Evolutionary conservation across 1,284 basidiomycete species (phyloP).

Genomic region (Microbotryum silenes-acaulis): DNA sequence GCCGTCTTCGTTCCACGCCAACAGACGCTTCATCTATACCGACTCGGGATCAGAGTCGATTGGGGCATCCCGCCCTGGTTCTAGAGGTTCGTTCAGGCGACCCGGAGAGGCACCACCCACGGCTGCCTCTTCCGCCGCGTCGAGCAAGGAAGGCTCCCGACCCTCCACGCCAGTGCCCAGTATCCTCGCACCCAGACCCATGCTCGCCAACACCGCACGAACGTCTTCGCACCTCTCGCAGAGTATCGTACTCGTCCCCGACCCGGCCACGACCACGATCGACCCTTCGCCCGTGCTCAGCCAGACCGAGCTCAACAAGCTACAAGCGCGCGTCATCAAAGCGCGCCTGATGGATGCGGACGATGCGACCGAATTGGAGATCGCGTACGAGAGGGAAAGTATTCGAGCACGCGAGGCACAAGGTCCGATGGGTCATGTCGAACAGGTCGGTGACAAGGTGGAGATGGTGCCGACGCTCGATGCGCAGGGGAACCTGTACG

Average conservation of each 20-base stretch:
- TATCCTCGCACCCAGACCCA: slow-evolving; percentile 66
- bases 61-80: too few relatives aligned
- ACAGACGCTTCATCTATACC: slow-evolving; percentile 45
- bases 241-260: slow-evolving; percentile 28
- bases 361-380: slow-evolving; percentile 65
- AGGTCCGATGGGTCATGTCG: slow-evolving; percentile 15
- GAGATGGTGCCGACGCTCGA: slow-evolving; percentile 88
- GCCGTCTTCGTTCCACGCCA: slow-evolving; percentile 8
- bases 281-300: slow-evolving; percentile 39
- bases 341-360: slow-evolving; percentile 68
- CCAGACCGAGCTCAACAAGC: slow-evolving; percentile 65
- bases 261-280: slow-evolving; percentile 15
- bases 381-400: slow-evolving; percentile 64
- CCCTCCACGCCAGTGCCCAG: slow-evolving; percentile 69
- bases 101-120: slow-evolving; percentile 50
- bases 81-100: slow-evolving; percentile 62
- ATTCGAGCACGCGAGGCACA: slow-evolving; percentile 8
- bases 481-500: slow-evolving; percentile 76
- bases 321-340: slow-evolving; percentile 86
- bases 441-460: slow-evolving; percentile 41
- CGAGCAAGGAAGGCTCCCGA: slow-evolving; percentile 18
- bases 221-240: slow-evolving; percentile 14
- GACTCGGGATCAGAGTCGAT: too few relatives aligned
- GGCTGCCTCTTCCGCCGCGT: slow-evolving; percentile 20
- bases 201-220: slow-evolving; percentile 23